These are phyloP conservation scores for Saccharomyces hybrid DNA, from an alignment of 1,139 yeast genomes.

Conservation along the genomic window DNA sequence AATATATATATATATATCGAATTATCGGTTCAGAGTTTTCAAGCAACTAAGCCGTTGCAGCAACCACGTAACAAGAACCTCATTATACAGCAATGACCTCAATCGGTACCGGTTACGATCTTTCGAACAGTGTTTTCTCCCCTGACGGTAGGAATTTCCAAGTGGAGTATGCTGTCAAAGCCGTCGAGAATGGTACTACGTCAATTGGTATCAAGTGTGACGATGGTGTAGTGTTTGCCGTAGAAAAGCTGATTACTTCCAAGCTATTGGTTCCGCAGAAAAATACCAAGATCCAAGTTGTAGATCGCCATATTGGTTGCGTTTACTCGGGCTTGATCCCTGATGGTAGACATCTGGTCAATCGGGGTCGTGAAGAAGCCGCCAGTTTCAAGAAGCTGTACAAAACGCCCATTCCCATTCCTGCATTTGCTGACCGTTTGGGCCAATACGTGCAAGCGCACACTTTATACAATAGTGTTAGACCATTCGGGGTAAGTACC, in stretches of 20 bases:
- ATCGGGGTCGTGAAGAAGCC: constrained; percentile 90
- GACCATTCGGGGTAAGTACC: constrained; percentile 92
- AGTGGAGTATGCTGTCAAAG: constrained; percentile 95
- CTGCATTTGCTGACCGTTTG: constrained; percentile 77
- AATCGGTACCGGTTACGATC: constrained; percentile 95
- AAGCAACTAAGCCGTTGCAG: not conserved
- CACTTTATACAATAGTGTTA: constrained; percentile 90
- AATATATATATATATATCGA: not conserved
- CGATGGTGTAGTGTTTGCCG: constrained; percentile 95
- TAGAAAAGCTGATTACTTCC: constrained; percentile 81
- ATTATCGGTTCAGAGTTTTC: not conserved
- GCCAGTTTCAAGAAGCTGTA: constrained; percentile 68
- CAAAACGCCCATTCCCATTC: constrained; percentile 68
- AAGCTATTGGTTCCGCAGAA: constrained; percentile 83
- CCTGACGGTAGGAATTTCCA: constrained; percentile 97
- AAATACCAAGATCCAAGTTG: constrained; percentile 82
- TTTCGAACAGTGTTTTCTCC: constrained; percentile 81
- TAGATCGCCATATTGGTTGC: constrained; percentile 90
- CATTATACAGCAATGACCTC: constrained; percentile 47
- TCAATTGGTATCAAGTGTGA: constrained; percentile 85
- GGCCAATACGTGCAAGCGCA: constrained; percentile 93
- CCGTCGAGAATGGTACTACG: constrained; percentile 96
- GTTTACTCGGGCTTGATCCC: constrained; percentile 92
- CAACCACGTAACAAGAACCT: not conserved
- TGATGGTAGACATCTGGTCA: constrained; percentile 91